Percentiles rank a stretch among this genome's conserved stretches.
Conservation (phyloP, 225 moss, liverwort and hornwort species). For the Polytrichum formosum region DNA sequence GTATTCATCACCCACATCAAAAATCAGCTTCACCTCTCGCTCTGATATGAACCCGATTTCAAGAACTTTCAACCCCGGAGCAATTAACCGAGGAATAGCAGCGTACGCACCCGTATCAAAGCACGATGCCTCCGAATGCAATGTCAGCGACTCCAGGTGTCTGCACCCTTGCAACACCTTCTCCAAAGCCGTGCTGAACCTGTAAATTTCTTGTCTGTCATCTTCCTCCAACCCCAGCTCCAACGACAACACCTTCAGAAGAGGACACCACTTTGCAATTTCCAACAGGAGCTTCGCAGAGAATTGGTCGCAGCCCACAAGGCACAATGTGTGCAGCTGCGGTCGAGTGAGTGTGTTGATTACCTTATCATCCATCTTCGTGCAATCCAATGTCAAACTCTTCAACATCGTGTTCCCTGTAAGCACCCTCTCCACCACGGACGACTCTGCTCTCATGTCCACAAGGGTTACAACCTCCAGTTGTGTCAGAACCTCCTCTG, state of each 20-base stretch:
- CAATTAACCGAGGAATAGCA: constrained; percentile 69
- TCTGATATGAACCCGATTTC: constrained; percentile 83
- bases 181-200: constrained; percentile 79
- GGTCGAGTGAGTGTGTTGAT: constrained; percentile 40
- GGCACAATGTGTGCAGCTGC: constrained; percentile 35
- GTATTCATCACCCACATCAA: constrained; percentile 41
- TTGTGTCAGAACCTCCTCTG: constrained; percentile 52
- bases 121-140: constrained; percentile 73
- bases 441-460: constrained; percentile 31
- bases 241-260: constrained; percentile 61
- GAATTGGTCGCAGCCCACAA: constrained; percentile 39
- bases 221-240: constrained; percentile 94
- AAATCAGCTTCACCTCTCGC: constrained; percentile 78
- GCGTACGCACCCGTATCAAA: constrained; percentile 82
- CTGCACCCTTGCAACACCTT: constrained; percentile 65
- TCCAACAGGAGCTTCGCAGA: constrained; percentile 43
- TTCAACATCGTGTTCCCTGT: constrained; percentile 29
- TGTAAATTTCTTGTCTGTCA: constrained; percentile 56
- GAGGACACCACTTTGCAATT: constrained; percentile 46
- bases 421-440: constrained; percentile 37
- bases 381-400: constrained; percentile 50
- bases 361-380: constrained; percentile 54
- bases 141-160: constrained; percentile 67
- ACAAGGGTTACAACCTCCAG: constrained; percentile 39
- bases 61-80: constrained; percentile 61